phyloP scores from a whole-genome alignment of 495 filamentous ascomycete genomes.

The Penicillium steckii region DNA sequence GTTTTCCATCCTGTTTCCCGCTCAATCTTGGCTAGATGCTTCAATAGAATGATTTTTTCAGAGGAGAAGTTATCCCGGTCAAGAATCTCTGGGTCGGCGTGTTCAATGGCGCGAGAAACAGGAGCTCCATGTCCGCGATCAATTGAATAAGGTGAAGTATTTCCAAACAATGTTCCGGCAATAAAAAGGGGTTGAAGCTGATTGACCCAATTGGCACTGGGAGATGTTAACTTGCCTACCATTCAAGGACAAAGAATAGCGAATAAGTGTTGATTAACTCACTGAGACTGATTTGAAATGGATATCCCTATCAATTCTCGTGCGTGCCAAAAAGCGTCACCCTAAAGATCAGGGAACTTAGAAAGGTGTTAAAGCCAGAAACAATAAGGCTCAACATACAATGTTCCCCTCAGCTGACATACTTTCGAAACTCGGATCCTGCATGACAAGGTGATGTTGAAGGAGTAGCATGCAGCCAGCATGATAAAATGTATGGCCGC shows the following conservation, averaged over 20 bases:
- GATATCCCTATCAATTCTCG: constrained; percentile 9
- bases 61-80: constrained; percentile 5
- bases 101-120: not conserved
- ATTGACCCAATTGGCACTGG: constrained; percentile 16
- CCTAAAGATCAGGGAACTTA: not conserved
- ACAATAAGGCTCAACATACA: not conserved
- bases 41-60: constrained; percentile 17
- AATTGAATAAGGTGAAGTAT: not conserved
- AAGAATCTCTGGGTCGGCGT: not conserved
- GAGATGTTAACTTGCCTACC: not conserved
- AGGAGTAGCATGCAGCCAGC: constrained; percentile 11
- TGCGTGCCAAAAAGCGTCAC: constrained; percentile 9
- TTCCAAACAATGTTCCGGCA: constrained; percentile 8
- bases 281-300: constrained; percentile 12
- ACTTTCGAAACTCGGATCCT: not conserved
- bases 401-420: not conserved
- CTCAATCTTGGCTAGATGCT: constrained; percentile 16
- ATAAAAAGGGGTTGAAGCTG: constrained; percentile 11
- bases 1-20: constrained; percentile 20
- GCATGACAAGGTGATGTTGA: constrained; percentile 3
- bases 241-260: not conserved
- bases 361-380: not conserved
- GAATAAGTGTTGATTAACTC: not conserved
- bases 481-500: constrained; percentile 15
- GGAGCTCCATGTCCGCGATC: not conserved